Evolutionary conservation across 208 protist genomes (phyloP).

Genomic region (Leishmania turanica): DNA sequence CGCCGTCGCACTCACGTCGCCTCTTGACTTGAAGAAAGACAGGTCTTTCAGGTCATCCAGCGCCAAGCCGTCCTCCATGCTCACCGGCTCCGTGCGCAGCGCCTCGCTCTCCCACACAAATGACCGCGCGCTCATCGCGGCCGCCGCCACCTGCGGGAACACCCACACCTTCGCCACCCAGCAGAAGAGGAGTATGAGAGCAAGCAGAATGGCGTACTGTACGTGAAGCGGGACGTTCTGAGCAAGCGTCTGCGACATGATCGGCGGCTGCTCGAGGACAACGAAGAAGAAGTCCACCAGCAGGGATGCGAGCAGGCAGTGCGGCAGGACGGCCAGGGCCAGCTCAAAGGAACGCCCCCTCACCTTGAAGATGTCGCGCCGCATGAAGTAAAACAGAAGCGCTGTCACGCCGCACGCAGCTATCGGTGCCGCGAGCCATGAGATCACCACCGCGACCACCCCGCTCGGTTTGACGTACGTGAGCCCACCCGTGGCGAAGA

Average conservation of each 20-base stretch:
- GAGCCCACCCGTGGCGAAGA: slow-evolving; percentile 61
- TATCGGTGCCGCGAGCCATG: slow-evolving; percentile 75
- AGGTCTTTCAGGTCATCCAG: slow-evolving; percentile 22
- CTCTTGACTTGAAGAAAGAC: slow-evolving; percentile 30
- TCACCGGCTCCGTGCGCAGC: slow-evolving; percentile 50
- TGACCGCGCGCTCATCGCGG: slow-evolving; percentile 32
- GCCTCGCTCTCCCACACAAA: slow-evolving; percentile 78
- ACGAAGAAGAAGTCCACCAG: slow-evolving; percentile 76
- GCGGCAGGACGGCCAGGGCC: slow-evolving; percentile 63
- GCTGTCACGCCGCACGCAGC: slow-evolving; percentile 63
- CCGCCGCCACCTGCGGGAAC: slow-evolving; percentile 54
- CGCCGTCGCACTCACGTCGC: neutral
- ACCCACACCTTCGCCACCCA: slow-evolving; percentile 28
- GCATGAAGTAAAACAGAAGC: slow-evolving; percentile 58
- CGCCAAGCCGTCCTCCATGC: slow-evolving; percentile 2
- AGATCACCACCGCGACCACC: slow-evolving; percentile 66
- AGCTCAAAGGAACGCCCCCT: slow-evolving; percentile 61
- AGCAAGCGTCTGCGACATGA: slow-evolving; percentile 65
- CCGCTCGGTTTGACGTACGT: slow-evolving; percentile 52
- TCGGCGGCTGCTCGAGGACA: slow-evolving; percentile 72
- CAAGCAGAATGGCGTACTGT: slow-evolving; percentile 55
- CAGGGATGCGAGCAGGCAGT: slow-evolving; percentile 68
- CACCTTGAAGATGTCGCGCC: slow-evolving; percentile 64
- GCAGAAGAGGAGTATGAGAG: slow-evolving; percentile 50
- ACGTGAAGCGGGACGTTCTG: slow-evolving; percentile 44